These are phyloP conservation scores for Pontederia crassipes DNA, from an alignment of 176 grass and related monocot genomes.

Conservation along the genomic window DNA sequence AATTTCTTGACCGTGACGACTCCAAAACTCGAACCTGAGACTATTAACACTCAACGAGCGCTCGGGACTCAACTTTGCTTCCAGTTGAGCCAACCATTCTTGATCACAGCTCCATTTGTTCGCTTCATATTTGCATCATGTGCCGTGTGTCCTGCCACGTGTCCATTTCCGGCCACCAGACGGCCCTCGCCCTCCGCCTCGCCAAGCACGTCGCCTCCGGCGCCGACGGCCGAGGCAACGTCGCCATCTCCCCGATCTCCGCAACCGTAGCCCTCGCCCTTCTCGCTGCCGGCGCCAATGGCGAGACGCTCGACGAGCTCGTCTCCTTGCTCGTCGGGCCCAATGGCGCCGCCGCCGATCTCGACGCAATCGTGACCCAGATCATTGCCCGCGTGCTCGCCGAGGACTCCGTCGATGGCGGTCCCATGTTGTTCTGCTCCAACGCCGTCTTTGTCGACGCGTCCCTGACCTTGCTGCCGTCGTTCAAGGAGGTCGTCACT, in stretches of 20 bases:
- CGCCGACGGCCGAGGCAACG: slow-evolving; percentile 19
- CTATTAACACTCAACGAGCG: too few species aligned
- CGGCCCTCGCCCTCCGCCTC: too few species aligned
- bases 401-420: not conserved
- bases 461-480: slow-evolving; percentile 24
- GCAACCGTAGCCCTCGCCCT: slow-evolving; percentile 32
- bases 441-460: slow-evolving; percentile 54
- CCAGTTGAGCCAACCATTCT: too few species aligned
- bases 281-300: slow-evolving; percentile 25
- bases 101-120: too few species aligned
- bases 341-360: slow-evolving; percentile 14
- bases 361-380: not conserved
- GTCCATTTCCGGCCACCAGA: too few species aligned
- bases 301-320: slow-evolving; percentile 34
- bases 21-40: too few species aligned
- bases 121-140: too few species aligned
- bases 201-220: not conserved
- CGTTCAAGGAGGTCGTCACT: slow-evolving; percentile 33
- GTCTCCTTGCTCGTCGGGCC: slow-evolving; percentile 17
- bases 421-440: slow-evolving; percentile 41
- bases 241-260: slow-evolving; percentile 31
- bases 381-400: not conserved
- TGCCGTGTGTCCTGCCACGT: too few species aligned
- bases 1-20: too few species aligned
- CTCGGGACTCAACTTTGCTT: too few species aligned